Conservation (phyloP, 2,329 filamentous ascomycete genomes). For the Helotiales sp. region DNA sequence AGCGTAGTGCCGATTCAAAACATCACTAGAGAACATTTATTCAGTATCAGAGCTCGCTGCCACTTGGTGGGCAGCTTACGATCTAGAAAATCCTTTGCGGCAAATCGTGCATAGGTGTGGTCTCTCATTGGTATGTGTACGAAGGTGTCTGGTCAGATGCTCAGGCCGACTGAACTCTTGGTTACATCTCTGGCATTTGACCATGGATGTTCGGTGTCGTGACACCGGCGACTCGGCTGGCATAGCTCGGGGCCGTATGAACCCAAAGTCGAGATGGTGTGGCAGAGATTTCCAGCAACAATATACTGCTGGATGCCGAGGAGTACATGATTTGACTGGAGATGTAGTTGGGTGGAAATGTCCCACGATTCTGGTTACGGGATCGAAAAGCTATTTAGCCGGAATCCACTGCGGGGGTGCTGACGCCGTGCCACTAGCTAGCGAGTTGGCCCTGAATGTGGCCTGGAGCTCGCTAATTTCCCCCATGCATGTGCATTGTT, state of each 20-base stretch:
- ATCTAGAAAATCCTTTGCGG: constrained; percentile 6
- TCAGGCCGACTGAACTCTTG: constrained; percentile 7
- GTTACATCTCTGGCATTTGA: background rate
- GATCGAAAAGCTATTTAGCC: background rate
- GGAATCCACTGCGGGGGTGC: background rate
- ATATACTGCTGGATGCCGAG: background rate
- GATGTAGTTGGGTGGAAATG: background rate
- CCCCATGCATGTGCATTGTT: background rate
- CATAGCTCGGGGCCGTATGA: background rate
- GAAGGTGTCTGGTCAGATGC: constrained; percentile 11
- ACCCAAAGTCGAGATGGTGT: no score
- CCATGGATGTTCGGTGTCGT: background rate
- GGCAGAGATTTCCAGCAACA: background rate
- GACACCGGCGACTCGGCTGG: background rate
- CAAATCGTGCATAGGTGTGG: background rate
- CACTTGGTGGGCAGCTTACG: background rate
- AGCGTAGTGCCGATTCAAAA: constrained; percentile 2
- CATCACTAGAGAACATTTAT: background rate
- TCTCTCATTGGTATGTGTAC: constrained; percentile 13
- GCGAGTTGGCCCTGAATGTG: background rate
- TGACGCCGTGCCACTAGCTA: background rate
- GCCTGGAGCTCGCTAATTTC: background rate
- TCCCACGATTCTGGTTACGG: background rate
- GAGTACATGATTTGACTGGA: background rate
- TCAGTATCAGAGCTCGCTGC: background rate